phyloP scores from a whole-genome alignment of 768 basidiomycete genomes.

The Mycena albidolilacea region DNA sequence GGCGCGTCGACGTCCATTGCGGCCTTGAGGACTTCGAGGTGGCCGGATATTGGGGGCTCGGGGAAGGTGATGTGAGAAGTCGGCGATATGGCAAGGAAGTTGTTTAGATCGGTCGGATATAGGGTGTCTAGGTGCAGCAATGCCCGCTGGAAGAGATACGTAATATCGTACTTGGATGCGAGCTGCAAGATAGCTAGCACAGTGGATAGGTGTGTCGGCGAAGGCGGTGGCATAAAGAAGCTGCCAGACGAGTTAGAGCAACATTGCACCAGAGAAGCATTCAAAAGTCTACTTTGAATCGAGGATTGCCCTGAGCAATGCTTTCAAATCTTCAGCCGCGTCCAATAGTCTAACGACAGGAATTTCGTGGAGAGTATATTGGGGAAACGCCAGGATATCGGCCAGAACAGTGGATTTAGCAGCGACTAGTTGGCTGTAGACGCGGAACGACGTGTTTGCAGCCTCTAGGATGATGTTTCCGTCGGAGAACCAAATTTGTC shows the following conservation, averaged over 20 bases:
- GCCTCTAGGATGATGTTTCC: slow-evolving; percentile 11
- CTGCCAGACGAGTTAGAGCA: background rate
- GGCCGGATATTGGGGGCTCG: background rate
- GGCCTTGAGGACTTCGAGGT: background rate
- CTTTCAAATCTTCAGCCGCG: slow-evolving; percentile 6
- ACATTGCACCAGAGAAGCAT: background rate
- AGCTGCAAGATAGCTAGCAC: background rate
- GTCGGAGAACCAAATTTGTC: slow-evolving; percentile 10
- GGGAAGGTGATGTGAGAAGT: background rate
- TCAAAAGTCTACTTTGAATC: slow-evolving; percentile 21
- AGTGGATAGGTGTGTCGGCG: background rate
- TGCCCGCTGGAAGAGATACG: background rate
- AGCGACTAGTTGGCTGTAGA: background rate
- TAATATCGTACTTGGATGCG: background rate
- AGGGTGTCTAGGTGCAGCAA: background rate
- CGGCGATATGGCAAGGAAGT: background rate
- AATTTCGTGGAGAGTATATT: background rate
- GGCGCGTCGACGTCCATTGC: background rate
- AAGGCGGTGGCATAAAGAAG: slow-evolving; percentile 4
- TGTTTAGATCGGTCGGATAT: background rate
- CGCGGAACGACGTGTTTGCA: slow-evolving; percentile 12
- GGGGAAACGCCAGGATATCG: slow-evolving; percentile 3
- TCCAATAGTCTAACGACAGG: slow-evolving; percentile 10
- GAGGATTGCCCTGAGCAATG: slow-evolving; percentile 18
- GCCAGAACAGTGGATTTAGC: slow-evolving; percentile 18